These are phyloP conservation scores for Arthrobotrys sphaeroides DNA, from an alignment of 2,329 filamentous ascomycete species.

Conservation along the genomic window DNA sequence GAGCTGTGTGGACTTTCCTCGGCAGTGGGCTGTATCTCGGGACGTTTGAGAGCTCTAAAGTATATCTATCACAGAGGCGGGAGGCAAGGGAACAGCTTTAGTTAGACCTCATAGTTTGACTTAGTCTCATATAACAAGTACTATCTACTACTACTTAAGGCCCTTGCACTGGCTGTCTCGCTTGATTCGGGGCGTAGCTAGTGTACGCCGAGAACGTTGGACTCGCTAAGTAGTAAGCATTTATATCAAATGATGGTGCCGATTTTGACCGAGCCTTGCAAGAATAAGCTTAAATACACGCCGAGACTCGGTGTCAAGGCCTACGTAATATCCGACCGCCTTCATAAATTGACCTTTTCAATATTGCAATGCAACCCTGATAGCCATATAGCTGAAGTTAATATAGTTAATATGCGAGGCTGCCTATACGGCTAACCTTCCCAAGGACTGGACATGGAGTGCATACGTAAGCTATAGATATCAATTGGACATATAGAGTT, in stretches of 20 bases:
- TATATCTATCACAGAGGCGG: slow-evolving; percentile 67
- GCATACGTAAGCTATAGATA: not conserved
- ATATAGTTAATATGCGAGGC: slow-evolving; percentile 4
- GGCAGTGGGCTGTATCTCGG: slow-evolving; percentile 86
- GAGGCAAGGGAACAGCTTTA: slow-evolving; percentile 60
- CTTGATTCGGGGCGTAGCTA: too few species aligned
- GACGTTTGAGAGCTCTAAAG: slow-evolving; percentile 81
- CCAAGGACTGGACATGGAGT: too few species aligned
- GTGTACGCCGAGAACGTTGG: not conserved
- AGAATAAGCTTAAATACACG: slow-evolving; percentile 7
- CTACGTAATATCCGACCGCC: not conserved
- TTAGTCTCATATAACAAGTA: too few species aligned
- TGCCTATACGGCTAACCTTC: too few species aligned
- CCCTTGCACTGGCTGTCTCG: too few species aligned
- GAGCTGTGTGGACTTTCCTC: slow-evolving; percentile 81
- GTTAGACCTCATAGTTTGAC: not conserved
- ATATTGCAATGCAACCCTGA: not conserved
- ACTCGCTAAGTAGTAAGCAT: too few species aligned
- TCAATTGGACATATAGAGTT: not conserved
- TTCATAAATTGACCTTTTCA: too few species aligned
- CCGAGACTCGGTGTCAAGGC: not conserved
- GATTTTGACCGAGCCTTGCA: slow-evolving; percentile 8
- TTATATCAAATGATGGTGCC: too few species aligned
- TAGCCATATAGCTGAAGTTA: not conserved
- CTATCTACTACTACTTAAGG: too few species aligned